Percentiles rank a stretch among this genome's conserved stretches.
These are phyloP conservation scores for Danielia reshetovae DNA, from an alignment of 805 yeast genomes.

Conservation along the genomic window DNA sequence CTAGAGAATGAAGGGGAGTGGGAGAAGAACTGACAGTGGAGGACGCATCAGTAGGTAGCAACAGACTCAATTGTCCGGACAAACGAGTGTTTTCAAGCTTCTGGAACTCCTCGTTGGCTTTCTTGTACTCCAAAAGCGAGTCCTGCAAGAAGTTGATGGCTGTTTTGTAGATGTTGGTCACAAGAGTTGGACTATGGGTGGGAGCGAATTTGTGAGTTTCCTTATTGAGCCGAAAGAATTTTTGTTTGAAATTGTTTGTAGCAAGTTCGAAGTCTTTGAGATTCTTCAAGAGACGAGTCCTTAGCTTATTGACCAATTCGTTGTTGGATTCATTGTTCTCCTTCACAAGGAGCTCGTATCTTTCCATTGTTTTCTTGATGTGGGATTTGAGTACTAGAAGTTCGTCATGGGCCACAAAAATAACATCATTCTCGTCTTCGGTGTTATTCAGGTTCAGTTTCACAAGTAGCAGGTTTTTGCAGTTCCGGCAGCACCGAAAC, in stretches of 20 bases:
- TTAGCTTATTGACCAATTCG: conserved; percentile 16
- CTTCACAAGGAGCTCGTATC: conserved; percentile 16
- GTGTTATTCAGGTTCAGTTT: neutral
- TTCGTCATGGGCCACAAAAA: conserved; percentile 20
- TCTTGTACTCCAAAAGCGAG: conserved; percentile 60
- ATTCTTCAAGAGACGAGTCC: conserved; percentile 19
- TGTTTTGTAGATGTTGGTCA: conserved; percentile 53
- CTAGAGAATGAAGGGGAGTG: neutral
- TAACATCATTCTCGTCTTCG: conserved; percentile 2
- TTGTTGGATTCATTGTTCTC: conserved; percentile 12
- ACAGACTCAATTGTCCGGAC: conserved; percentile 6
- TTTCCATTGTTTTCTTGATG: conserved; percentile 18
- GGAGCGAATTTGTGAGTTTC: conserved; percentile 2
- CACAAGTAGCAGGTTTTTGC: conserved; percentile 57
- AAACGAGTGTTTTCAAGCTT: conserved; percentile 22
- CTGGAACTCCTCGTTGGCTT: conserved; percentile 47
- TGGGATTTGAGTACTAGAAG: conserved; percentile 21
- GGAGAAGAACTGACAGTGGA: neutral
- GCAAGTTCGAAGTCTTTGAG: conserved; percentile 32
- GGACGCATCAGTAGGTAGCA: neutral
- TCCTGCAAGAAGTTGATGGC: conserved; percentile 62
- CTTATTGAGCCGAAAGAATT: conserved; percentile 5
- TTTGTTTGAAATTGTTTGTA: conserved; percentile 20
- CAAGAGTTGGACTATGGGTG: conserved; percentile 16
- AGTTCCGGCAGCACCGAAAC: conserved; percentile 63